phyloP scores from a whole-genome alignment of 83 land plant genomes.

The Diphasiastrum complanatum region DNA sequence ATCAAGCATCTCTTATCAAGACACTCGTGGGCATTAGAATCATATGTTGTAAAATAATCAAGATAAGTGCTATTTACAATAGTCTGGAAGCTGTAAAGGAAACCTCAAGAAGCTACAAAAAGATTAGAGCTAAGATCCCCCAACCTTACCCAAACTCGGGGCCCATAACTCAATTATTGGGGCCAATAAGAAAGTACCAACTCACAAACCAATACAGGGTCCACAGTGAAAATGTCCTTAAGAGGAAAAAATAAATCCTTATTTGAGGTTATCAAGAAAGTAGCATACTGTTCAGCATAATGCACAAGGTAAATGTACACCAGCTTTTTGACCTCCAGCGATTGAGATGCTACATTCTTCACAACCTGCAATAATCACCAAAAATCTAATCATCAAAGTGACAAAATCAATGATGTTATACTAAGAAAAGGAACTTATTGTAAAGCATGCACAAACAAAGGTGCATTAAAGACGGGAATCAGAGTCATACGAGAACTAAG shows the following conservation, averaged over 20 bases:
- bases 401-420: background rate
- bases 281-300: slow-evolving; percentile 93
- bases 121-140: no score
- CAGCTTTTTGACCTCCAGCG: slow-evolving; percentile 91
- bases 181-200: no score
- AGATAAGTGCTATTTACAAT: no score
- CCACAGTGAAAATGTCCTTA: background rate
- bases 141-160: no score
- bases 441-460: background rate
- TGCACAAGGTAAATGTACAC: slow-evolving; percentile 93
- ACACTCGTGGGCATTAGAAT: no score
- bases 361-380: slow-evolving; percentile 61
- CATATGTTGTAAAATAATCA: no score
- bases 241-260: slow-evolving; percentile 7
- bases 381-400: background rate
- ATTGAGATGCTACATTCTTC: slow-evolving; percentile 82
- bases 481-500: no score
- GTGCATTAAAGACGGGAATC: no score
- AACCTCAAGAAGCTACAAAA: no score
- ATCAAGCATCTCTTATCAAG: no score
- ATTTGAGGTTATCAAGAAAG: background rate
- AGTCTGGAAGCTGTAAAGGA: no score
- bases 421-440: background rate
- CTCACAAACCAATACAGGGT: background rate
- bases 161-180: no score